Evolutionary conservation across 495 filamentous ascomycete genomes (phyloP).

Genomic region (Trichoderma asperelloides): DNA sequence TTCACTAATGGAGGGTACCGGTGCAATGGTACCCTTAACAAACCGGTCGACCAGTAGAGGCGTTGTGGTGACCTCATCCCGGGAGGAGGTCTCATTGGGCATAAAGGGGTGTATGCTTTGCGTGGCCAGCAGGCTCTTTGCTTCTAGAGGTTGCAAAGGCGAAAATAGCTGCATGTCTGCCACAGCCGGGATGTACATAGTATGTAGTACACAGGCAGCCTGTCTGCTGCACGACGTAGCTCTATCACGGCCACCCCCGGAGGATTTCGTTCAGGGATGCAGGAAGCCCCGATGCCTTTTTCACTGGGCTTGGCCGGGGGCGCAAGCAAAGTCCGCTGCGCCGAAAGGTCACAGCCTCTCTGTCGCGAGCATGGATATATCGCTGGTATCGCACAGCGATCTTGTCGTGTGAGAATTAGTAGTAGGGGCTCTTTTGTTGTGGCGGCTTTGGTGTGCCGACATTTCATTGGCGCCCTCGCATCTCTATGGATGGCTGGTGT

Average conservation of each 20-base stretch:
- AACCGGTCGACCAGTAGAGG: background rate
- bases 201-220: background rate
- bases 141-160: background rate
- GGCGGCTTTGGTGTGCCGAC: background rate
- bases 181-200: background rate
- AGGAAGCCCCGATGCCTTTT: background rate
- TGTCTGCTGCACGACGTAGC: background rate
- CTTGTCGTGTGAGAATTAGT: background rate
- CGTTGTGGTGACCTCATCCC: background rate
- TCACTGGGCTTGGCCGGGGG: background rate
- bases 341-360: background rate
- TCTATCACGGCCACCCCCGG: background rate
- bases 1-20: background rate
- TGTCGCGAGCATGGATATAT: background rate
- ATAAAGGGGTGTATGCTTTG: background rate
- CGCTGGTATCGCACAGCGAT: background rate
- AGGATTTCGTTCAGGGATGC: background rate
- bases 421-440: background rate
- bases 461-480: background rate
- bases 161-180: background rate
- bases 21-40: background rate
- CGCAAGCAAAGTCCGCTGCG: background rate
- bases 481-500: background rate
- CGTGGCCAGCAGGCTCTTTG: background rate
- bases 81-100: background rate